These are phyloP conservation scores for Hymenoscyphus salicellus DNA, from an alignment of 2,329 filamentous ascomycete genomes.

Conservation along the genomic window DNA sequence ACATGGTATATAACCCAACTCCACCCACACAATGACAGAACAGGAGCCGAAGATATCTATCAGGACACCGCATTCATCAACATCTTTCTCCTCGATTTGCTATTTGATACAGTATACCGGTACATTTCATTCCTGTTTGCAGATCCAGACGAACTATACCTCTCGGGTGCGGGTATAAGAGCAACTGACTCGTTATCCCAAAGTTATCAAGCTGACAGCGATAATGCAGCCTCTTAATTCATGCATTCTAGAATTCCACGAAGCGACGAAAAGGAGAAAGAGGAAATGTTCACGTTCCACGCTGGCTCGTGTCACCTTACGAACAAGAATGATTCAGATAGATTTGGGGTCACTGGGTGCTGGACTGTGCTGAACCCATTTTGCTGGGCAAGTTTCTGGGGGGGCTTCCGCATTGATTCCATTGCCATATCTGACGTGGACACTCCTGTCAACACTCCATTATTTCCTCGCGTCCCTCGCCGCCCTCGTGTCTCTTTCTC, in stretches of 20 bases:
- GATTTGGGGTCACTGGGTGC: neutral
- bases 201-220: neutral
- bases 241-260: neutral
- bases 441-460: neutral
- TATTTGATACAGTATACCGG: neutral
- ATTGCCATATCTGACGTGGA: neutral
- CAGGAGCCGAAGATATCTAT: neutral
- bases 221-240: neutral
- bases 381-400: neutral
- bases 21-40: neutral
- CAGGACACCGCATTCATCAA: neutral
- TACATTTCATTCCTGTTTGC: neutral
- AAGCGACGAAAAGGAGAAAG: neutral
- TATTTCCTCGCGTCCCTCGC: neutral
- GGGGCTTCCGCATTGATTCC: neutral
- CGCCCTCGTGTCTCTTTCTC: neutral
- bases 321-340: constrained; percentile 1
- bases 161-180: too few species aligned
- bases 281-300: neutral
- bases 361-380: neutral
- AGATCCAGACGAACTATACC: neutral
- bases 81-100: neutral
- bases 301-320: neutral
- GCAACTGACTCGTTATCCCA: neutral
- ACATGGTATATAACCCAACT: neutral